Percentiles rank a stretch among this genome's conserved stretches.
Evolutionary conservation across 176 grass and related monocot species (phyloP).

Genomic region (Oryza coarctata): DNA sequence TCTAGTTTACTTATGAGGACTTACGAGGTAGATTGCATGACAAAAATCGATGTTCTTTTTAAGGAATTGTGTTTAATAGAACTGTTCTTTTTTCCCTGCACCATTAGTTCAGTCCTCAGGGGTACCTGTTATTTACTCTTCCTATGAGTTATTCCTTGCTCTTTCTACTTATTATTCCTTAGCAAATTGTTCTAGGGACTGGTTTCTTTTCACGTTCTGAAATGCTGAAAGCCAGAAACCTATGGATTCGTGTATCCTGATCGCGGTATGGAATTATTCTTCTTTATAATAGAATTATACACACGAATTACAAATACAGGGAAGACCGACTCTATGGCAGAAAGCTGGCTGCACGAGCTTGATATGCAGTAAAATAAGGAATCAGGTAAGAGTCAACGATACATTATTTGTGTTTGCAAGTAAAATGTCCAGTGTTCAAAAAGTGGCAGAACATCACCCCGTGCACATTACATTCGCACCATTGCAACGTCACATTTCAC

Average conservation of each 20-base stretch:
- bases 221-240: neutral
- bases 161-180: neutral
- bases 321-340: neutral
- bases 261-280: neutral
- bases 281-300: neutral
- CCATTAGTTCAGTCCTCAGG: neutral
- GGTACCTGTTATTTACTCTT: neutral
- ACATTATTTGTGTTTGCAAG: conserved; percentile 20
- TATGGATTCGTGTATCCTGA: neutral
- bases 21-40: neutral
- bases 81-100: neutral
- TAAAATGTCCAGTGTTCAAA: conserved; percentile 26
- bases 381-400: neutral
- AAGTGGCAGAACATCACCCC: neutral
- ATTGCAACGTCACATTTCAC: neutral
- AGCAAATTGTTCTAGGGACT: neutral
- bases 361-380: neutral
- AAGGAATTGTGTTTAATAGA: neutral
- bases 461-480: neutral
- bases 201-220: neutral
- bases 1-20: neutral
- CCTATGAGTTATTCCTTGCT: neutral
- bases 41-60: neutral
- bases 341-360: neutral
- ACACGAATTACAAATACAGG: neutral